Evolutionary conservation across 345 rosid species (phyloP).

Genomic region (Diplotaxis tenuifolia): DNA sequence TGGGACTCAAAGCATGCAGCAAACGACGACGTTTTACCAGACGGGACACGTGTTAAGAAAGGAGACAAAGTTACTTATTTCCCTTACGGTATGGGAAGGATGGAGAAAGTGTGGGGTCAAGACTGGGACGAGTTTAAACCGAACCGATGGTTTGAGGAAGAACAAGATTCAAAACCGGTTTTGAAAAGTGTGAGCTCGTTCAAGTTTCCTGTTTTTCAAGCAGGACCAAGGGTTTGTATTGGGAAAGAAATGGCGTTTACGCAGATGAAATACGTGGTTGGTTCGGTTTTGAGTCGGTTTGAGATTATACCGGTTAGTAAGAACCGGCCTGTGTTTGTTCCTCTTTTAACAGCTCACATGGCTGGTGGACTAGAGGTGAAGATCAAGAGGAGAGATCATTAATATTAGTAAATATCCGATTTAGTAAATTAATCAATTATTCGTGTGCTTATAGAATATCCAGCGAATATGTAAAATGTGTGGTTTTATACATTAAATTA

Average conservation of each 20-base stretch:
- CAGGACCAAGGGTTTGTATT: not conserved
- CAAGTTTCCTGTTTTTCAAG: not conserved
- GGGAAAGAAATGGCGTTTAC: not conserved
- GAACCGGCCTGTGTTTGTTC: not conserved
- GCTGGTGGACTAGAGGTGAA: not conserved
- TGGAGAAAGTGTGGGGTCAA: not conserved
- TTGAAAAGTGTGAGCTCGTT: not conserved
- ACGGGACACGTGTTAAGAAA: not conserved
- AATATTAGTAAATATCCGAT: not conserved
- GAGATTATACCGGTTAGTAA: not conserved
- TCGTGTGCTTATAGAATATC: constrained; percentile 15
- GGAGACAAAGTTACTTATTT: not conserved
- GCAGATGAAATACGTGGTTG: not conserved
- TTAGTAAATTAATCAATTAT: not conserved
- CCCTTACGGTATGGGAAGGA: not conserved
- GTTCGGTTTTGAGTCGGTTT: not conserved
- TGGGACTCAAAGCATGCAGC: not conserved
- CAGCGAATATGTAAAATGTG: constrained; percentile 19
- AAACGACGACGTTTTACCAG: not conserved
- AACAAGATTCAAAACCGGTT: not conserved
- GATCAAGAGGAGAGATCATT: not conserved
- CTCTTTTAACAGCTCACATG: not conserved
- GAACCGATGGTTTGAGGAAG: not conserved
- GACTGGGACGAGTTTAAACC: not conserved
- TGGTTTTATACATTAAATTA: not conserved